These are phyloP conservation scores for Chytriomyces sp. DNA, from an alignment of 192 early-diverging fungal species.

Conservation along the genomic window DNA sequence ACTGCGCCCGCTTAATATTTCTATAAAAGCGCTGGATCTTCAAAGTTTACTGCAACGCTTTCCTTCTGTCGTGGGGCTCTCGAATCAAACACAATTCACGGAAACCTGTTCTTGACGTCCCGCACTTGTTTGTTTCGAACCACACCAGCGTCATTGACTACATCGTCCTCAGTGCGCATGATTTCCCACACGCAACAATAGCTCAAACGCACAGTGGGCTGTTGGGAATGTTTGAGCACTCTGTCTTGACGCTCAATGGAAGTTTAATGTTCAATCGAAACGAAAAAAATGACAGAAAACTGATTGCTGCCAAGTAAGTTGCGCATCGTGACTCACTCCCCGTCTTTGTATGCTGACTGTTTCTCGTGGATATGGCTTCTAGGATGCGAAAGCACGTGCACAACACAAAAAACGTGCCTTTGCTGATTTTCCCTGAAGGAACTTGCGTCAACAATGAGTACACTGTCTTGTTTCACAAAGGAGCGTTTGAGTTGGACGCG, in stretches of 20 bases:
- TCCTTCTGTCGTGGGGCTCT: constrained; percentile 57
- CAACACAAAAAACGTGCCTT: constrained; percentile 45
- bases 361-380: neutral
- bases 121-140: constrained; percentile 64
- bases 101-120: constrained; percentile 47
- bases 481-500: constrained; percentile 62
- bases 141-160: constrained; percentile 63
- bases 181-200: constrained; percentile 60
- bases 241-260: constrained; percentile 54
- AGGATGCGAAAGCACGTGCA: constrained; percentile 56
- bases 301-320: constrained; percentile 51
- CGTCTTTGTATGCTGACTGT: neutral
- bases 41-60: constrained; percentile 55
- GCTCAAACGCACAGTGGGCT: constrained; percentile 56
- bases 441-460: constrained; percentile 67
- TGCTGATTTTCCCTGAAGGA: constrained; percentile 64
- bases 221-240: constrained; percentile 57
- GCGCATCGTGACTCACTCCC: neutral
- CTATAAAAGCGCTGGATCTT: constrained; percentile 49
- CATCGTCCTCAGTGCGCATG: constrained; percentile 53
- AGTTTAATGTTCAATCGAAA: constrained; percentile 58
- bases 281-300: constrained; percentile 58
- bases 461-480: constrained; percentile 65
- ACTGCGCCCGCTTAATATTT: constrained; percentile 21
- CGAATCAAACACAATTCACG: constrained; percentile 50